Evolutionary conservation across 768 basidiomycete genomes (phyloP).

Genomic region (Paxillus ammoniavirescens): DNA sequence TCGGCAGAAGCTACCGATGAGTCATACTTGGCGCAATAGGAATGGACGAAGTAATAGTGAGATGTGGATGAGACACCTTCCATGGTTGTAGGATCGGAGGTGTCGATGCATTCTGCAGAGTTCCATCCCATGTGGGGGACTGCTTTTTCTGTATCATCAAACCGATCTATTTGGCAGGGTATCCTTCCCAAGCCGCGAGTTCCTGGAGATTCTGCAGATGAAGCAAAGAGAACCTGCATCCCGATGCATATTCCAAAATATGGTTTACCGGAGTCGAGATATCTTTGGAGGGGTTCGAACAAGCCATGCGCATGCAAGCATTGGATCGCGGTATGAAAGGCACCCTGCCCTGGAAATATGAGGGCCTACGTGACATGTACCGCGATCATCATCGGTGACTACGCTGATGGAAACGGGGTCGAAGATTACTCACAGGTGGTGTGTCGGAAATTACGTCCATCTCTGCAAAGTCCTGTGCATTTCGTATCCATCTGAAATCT

Average conservation of each 20-base stretch:
- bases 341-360: conserved; percentile 95
- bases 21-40: conserved; percentile 81
- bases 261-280: conserved; percentile 84
- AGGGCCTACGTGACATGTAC: conserved; percentile 59
- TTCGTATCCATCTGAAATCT: conserved; percentile 82
- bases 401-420: conserved; percentile 2
- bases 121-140: conserved; percentile 99
- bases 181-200: conserved; percentile 80
- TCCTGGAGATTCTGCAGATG: conserved; percentile 74
- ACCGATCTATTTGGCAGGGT: conserved; percentile 75
- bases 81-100: conserved; percentile 35
- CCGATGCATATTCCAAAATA: conserved; percentile 99
- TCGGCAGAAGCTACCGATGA: conserved; percentile 55
- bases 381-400: conserved; percentile 7
- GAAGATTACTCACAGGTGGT: conserved; percentile 70
- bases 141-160: conserved; percentile 70
- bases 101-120: conserved; percentile 57
- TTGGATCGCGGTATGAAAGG: conserved; percentile 84
- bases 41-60: conserved; percentile 97
- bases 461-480: conserved; percentile 76
- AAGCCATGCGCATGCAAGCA: conserved; percentile 73
- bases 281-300: conserved; percentile 74
- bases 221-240: conserved; percentile 91
- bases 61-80: conserved; percentile 51
- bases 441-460: conserved; percentile 13